phyloP scores from a whole-genome alignment of 2,329 filamentous ascomycete genomes.

The Diaporthe australafricana region DNA sequence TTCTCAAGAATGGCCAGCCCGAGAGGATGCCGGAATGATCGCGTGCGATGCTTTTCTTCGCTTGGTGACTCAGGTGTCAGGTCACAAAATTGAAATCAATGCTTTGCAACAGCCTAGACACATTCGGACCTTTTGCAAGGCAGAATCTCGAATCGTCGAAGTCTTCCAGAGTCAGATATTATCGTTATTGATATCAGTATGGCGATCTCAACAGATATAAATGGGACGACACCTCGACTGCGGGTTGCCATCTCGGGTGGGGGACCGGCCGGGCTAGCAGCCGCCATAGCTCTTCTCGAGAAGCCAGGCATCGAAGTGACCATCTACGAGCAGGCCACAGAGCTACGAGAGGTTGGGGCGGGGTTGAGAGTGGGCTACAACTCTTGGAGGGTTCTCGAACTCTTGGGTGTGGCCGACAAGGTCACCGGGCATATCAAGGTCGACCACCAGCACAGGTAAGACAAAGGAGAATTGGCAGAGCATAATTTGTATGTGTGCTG shows the following conservation, averaged over 20 bases:
- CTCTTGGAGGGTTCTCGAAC: slow-evolving; percentile 33
- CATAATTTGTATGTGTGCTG: background rate
- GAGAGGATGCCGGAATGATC: background rate
- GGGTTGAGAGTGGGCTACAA: slow-evolving; percentile 30
- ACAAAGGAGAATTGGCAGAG: background rate
- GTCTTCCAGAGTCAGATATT: accelerated
- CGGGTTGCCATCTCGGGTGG: slow-evolving; percentile 27
- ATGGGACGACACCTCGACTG: slow-evolving; percentile 1
- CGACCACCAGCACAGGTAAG: slow-evolving; percentile 33
- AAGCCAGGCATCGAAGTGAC: slow-evolving; percentile 25
- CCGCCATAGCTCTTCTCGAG: slow-evolving; percentile 11
- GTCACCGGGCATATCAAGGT: slow-evolving; percentile 30
- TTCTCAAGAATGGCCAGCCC: background rate
- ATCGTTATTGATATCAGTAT: background rate
- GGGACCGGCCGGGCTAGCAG: slow-evolving; percentile 26
- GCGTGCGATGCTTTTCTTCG: background rate
- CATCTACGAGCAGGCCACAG: slow-evolving; percentile 29
- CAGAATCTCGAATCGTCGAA: too few species aligned
- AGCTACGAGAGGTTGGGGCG: slow-evolving; percentile 28
- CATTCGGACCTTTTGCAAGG: too few species aligned
- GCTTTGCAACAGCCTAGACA: too few species aligned
- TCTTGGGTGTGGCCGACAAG: slow-evolving; percentile 27
- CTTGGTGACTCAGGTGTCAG: too few species aligned
- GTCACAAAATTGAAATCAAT: too few species aligned
- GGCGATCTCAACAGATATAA: slow-evolving; percentile 8